Evolutionary conservation across 2,329 filamentous ascomycete species (phyloP), one percentile per base, ranked within the genome.

Genomic region (Hymenoscyphus occultus): DNA sequence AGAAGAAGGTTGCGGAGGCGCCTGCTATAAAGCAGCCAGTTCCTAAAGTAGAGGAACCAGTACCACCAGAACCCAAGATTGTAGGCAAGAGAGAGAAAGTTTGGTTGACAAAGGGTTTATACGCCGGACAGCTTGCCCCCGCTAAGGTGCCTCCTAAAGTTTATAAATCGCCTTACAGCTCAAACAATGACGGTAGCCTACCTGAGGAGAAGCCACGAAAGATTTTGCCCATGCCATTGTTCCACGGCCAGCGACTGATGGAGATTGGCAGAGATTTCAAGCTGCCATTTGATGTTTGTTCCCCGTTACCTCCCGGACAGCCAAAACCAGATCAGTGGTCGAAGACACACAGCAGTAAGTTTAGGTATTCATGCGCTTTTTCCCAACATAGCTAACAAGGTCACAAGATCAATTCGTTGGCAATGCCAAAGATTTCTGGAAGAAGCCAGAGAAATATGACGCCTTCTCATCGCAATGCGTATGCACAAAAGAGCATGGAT

Each of bases 291-390:
- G 90, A 97, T 75, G 83, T 97, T 59, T 98, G 94, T 81, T 91
- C 92, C 62, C 94, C 94, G 2, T 84, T 96, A 22, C 90, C 92
- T 3, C 86, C 88, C 1, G 92, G 91, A 60, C 91, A 97, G 75
- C 91, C 93, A 31, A 97, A 96, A 78, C 93, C 94, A 0, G 89
- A 96, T 70, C 92, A 96, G 72, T 99, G 93, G 90, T 88, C 89
- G 71, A 94, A 94, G 76, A 89, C 95, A 71, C 93, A 92, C 69
- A 95, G 91, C 78, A 98, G 92, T 96, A 81, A 81, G 89, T 56
- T 45, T 39, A 16, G 39, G 10, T 9, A 22, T 58, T 39, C 16
- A 28, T n/a, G 5, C 60, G 14, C 31, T 5, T 3, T 12, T 35
- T 42, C 39, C 28, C 60, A 66, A 4, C 19, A 35, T 54, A 40